These are phyloP conservation scores for Fusarium oligoseptatum DNA, from an alignment of 2,329 filamentous ascomycete genomes.

Conservation along the genomic window DNA sequence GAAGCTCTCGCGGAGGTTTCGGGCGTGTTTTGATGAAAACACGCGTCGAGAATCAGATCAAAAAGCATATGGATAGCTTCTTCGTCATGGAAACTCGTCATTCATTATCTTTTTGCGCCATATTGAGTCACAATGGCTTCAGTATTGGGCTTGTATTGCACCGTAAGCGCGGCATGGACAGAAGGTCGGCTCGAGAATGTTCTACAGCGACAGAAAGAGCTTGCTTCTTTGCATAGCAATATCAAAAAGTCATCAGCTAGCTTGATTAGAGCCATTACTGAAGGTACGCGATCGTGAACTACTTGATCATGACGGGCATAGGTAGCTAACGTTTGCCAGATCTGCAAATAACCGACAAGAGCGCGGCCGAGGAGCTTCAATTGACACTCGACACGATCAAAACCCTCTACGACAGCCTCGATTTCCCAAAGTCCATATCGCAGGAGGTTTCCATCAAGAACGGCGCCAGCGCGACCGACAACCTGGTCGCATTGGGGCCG, in stretches of 20 bases:
- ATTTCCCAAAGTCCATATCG: background rate
- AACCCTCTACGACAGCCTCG: conserved; percentile 5
- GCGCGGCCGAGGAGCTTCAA: conserved; percentile 10
- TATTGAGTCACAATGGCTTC: conserved; percentile 64
- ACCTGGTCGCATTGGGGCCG: background rate
- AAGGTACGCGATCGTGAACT: background rate
- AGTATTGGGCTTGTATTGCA: background rate
- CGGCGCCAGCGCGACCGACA: background rate
- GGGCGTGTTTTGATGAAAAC: background rate
- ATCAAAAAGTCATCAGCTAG: background rate
- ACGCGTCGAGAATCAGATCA: background rate
- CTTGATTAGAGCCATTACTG: background rate
- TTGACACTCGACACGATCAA: conserved; percentile 9
- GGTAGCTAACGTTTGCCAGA: background rate
- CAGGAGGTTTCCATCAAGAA: background rate
- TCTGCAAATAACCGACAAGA: background rate
- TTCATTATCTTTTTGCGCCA: background rate
- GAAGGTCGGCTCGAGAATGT: conserved; percentile 11
- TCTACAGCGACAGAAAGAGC: conserved; percentile 13
- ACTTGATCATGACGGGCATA: too few relatives aligned
- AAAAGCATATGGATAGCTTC: background rate
- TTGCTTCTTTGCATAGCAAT: conserved; percentile 2
- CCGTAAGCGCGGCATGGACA: background rate
- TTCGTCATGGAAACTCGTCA: background rate
- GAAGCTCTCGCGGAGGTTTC: background rate